Base-by-base conservation (phyloP, 768 basidiomycete genomes). In the Boletus edulis region DNA sequence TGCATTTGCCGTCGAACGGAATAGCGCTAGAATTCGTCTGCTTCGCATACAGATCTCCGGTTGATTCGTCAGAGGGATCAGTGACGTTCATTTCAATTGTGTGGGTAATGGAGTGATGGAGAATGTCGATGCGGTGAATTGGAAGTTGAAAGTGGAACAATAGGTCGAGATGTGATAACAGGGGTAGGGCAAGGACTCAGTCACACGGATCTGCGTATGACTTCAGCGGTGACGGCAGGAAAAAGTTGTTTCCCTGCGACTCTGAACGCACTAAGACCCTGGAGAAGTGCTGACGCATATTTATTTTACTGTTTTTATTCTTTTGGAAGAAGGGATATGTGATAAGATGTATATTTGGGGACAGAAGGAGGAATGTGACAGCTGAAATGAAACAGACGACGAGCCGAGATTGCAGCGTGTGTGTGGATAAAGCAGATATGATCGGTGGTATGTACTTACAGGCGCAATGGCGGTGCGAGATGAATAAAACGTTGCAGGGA, bases 401-500 rank as follows among this genome's bases (percentile, higher is more conserved):
- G 53, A 66, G 64, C 64, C 64, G 64, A 65, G 62, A 66, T 66
- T 49, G 61, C 52, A 58, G 61, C 57, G 49, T 65, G 61, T 65
- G 61, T 57, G 61, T 57, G 58, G 59, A 56, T 57, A 55, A 52
- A 15, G 42, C 32, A 59, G 54, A 35, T 35, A 58, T 57, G 62
- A 63, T 63, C 59, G 61, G 57, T 66, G 61, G 46, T 52, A 42
- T 17, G 34, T 38, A 59, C 20, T 20, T 59, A 56, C 49, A 55
- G 59, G 60, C 55, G 67, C 56, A 62, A 66, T 55, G 58, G 63
- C 58, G 57, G 60, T 56, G 52, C 39, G 50, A 64, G 62, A 70
- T 70, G 69, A 71, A 72, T 55, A 65, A 67, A 72, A 70, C 71
- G 69, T 71, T 71, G 62, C 54, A 58, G 24, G 34, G 45, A 49